phyloP scores from a whole-genome alignment of 2,329 filamentous ascomycete species.

The Fusarium brachygibbosum region DNA sequence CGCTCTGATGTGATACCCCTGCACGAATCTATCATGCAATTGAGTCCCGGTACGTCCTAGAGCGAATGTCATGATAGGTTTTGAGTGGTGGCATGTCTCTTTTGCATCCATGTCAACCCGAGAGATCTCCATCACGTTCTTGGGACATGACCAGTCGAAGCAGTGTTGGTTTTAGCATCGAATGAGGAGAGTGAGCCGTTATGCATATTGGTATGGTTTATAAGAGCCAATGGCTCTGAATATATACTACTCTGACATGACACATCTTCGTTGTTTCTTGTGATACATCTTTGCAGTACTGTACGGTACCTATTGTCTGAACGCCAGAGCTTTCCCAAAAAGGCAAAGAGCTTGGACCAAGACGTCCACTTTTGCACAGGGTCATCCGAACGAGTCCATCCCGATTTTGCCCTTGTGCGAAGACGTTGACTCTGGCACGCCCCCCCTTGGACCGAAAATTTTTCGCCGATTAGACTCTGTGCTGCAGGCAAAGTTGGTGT shows the following conservation, averaged over 20 bases:
- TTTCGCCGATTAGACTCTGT: slow-evolving; percentile 38
- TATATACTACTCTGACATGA: neutral
- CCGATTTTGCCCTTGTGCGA: slow-evolving; percentile 44
- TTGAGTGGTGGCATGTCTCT: neutral
- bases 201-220: neutral
- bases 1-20: neutral
- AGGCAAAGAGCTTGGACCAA: slow-evolving; percentile 48
- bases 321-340: slow-evolving; percentile 39
- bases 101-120: neutral
- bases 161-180: neutral
- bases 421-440: slow-evolving; percentile 11
- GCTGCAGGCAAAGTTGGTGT: slow-evolving; percentile 9
- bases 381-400: slow-evolving; percentile 22
- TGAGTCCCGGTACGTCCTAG: slow-evolving; percentile 21
- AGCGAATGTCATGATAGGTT: slow-evolving; percentile 10
- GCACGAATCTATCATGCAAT: slow-evolving; percentile 14
- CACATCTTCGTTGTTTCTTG: slow-evolving; percentile 1
- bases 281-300: slow-evolving; percentile 19
- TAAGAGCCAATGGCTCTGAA: slow-evolving; percentile 33
- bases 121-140: neutral
- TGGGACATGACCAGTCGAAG: slow-evolving; percentile 5
- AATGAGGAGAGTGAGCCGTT: neutral
- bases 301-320: slow-evolving; percentile 11
- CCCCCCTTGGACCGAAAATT: slow-evolving; percentile 47
- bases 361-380: slow-evolving; percentile 37